A percentile compares a stretch with the other conserved stretches of the same genome.
Conservation (phyloP, 305 asterid genomes). For the Solanum hybrid region DNA sequence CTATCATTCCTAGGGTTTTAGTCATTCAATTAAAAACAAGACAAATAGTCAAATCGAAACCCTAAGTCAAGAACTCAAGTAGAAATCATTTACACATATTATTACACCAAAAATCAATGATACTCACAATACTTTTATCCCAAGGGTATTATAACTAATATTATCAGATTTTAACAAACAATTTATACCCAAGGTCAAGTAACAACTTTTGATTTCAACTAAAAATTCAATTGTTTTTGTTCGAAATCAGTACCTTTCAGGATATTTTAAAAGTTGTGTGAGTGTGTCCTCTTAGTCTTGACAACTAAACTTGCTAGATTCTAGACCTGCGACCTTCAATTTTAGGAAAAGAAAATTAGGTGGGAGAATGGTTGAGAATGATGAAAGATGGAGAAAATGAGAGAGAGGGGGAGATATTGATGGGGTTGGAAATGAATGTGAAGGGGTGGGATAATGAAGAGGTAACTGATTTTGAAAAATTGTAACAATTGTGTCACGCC, state of each 20-base stretch:
- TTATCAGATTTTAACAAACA: background rate
- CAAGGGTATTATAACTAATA: background rate
- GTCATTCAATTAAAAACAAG: background rate
- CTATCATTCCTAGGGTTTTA: background rate
- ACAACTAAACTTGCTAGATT: background rate
- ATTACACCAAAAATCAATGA: background rate
- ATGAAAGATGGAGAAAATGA: background rate
- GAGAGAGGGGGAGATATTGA: background rate
- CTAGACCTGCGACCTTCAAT: background rate
- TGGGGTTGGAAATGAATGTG: background rate
- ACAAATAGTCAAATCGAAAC: background rate
- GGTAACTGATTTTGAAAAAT: too few relatives aligned
- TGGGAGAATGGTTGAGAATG: background rate
- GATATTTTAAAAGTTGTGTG: background rate
- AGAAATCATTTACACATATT: background rate
- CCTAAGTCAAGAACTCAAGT: background rate
- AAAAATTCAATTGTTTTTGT: background rate
- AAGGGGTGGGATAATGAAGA: background rate
- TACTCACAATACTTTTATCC: background rate
- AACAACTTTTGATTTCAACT: background rate
- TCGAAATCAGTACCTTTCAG: too few relatives aligned
- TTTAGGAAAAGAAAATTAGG: background rate
- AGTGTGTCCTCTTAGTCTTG: background rate
- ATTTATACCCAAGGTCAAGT: background rate
- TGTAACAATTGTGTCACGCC: background rate